These are phyloP conservation scores for Gossypium davidsonii DNA, from an alignment of 441 rosid species.

Conservation along the genomic window DNA sequence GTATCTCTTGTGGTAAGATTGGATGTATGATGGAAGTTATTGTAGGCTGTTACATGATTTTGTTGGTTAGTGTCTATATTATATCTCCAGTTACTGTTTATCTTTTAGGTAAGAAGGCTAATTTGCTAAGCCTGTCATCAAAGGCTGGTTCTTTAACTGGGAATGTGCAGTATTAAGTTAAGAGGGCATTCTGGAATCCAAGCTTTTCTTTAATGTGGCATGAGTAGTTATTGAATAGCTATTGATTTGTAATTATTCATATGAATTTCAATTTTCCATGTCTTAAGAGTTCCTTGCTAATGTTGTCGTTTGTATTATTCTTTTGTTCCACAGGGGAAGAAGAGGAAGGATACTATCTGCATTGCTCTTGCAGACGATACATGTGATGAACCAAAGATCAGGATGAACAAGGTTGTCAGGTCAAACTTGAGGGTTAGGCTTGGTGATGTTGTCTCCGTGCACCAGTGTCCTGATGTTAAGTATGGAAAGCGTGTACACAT, in stretches of 20 bases:
- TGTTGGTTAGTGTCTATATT: neutral
- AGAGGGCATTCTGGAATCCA: neutral
- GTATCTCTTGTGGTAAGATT: neutral
- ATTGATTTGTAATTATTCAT: neutral
- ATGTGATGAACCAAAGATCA: slow-evolving; percentile 76
- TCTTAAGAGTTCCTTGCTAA: neutral
- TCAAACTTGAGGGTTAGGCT: slow-evolving; percentile 91
- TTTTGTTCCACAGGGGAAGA: slow-evolving; percentile 54
- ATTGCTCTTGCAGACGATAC: slow-evolving; percentile 82
- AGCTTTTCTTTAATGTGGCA: neutral
- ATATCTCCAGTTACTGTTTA: neutral
- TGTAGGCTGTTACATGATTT: neutral
- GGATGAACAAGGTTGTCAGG: slow-evolving; percentile 88
- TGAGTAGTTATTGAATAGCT: neutral
- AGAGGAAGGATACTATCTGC: slow-evolving; percentile 77
- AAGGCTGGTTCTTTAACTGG: neutral
- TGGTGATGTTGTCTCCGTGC: slow-evolving; percentile 85
- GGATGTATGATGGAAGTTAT: neutral
- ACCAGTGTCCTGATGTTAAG: slow-evolving; percentile 81
- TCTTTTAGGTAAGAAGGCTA: neutral
- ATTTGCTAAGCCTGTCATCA: neutral
- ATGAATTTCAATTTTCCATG: neutral
- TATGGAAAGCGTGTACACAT: slow-evolving; percentile 85
- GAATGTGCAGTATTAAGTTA: neutral
- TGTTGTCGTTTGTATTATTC: neutral